Percentiles rank a stretch among this genome's conserved stretches.
Evolutionary conservation across 139 green algal genomes (phyloP).

Genomic region (Volvox reticuliferus): DNA sequence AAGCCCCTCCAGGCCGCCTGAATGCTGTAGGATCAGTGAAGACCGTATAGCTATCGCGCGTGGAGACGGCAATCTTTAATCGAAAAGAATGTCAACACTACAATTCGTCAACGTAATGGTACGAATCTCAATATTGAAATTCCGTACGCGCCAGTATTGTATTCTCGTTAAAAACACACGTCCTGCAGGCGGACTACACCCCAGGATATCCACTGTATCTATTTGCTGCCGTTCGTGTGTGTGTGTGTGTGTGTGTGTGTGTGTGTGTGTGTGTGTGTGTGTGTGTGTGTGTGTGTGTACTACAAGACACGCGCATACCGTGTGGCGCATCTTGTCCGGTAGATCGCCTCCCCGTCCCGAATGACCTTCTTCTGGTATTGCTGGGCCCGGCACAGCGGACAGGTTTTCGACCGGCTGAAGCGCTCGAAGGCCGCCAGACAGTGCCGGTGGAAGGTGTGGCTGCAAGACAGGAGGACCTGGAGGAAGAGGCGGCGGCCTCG

Average conservation of each 20-base stretch:
- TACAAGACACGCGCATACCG: not conserved
- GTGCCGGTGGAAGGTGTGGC: conserved; percentile 74
- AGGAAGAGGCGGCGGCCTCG: not conserved
- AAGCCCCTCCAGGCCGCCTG: conserved; percentile 68
- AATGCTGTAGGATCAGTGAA: conserved; percentile 48
- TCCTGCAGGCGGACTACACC: not conserved
- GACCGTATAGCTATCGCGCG: too few species aligned
- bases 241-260: too few species aligned
- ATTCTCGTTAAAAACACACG: not conserved
- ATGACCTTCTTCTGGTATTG: conserved; percentile 78
- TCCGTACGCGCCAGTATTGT: not conserved
- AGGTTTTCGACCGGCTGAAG: conserved; percentile 60
- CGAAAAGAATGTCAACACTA: too few species aligned
- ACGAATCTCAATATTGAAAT: not conserved
- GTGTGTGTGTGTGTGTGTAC: too few species aligned
- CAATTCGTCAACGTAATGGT: too few species aligned
- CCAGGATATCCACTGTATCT: not conserved
- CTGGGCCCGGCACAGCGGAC: conserved; percentile 75
- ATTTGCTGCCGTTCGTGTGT: too few species aligned
- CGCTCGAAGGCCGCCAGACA: conserved; percentile 78
- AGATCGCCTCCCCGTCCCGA: conserved; percentile 60
- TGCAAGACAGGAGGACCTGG: conserved; percentile 78
- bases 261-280: too few species aligned
- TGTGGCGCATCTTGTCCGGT: conserved; percentile 60
- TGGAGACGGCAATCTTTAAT: too few species aligned